Conservation (phyloP, 345 rosid genomes). For the Gossypium sturtianum region DNA sequence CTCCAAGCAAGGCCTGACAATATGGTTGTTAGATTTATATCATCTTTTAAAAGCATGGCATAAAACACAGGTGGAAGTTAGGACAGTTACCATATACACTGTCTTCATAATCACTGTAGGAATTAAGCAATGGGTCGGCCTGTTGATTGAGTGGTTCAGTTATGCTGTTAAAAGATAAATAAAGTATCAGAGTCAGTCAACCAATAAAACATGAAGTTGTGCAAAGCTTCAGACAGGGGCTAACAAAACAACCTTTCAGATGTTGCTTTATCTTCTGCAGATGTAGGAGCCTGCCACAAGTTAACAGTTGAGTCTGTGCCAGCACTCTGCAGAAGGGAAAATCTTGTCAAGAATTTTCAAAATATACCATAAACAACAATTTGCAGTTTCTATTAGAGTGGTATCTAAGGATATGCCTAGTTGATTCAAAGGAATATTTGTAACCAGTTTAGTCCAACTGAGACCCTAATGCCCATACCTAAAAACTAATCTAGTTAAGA, state of each 20-base stretch:
- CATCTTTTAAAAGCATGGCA: neutral
- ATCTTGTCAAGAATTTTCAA: slow-evolving; percentile 11
- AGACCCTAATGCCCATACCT: neutral
- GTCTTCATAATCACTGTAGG: slow-evolving; percentile 86
- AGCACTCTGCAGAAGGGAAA: slow-evolving; percentile 57
- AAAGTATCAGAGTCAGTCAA: slow-evolving; percentile 4
- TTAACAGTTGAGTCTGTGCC: slow-evolving; percentile 89
- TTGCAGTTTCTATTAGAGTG: neutral
- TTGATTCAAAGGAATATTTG: neutral
- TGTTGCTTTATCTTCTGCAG: slow-evolving; percentile 32
- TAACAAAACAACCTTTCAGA: slow-evolving; percentile 45
- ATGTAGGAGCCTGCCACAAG: slow-evolving; percentile 67
- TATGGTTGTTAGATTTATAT: slow-evolving; percentile 7
- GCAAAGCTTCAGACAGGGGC: neutral
- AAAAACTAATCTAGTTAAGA: neutral
- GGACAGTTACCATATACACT: slow-evolving; percentile 65
- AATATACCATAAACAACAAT: slow-evolving; percentile 10
- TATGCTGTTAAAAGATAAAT: slow-evolving; percentile 26
- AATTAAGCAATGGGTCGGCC: slow-evolving; percentile 47
- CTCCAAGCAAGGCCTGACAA: slow-evolving; percentile 89
- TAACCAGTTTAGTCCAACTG: neutral
- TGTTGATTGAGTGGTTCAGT: slow-evolving; percentile 30
- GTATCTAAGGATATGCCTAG: neutral
- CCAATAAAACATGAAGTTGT: neutral
- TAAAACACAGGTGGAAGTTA: slow-evolving; percentile 9